Base-by-base conservation (phyloP, 129 eudicot genomes). In the sunflower (Helianthus annuus) region DNA sequence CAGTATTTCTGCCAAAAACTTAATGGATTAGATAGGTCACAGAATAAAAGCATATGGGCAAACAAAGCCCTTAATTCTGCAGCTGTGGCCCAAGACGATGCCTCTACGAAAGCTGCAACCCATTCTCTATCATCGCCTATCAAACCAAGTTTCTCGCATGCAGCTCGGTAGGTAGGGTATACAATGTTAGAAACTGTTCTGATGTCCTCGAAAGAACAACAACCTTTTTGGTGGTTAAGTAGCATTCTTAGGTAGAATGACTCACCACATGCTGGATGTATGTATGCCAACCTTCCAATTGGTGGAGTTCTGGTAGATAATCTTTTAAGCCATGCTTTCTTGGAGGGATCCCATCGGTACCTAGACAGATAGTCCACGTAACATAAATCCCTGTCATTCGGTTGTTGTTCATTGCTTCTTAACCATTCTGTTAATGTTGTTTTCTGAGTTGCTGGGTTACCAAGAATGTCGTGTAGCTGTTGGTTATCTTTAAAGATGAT, bases 121-220 rank as follows among this genome's bases (percentile, higher is more conserved):
- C 66, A 40, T 12, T 71, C 54, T 39, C 19, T 19, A 13, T 71
- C 42, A 8, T 71, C 66, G 5, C 56, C 55, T 17, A 71, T 52
- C 8, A 71, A 7, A 0, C 75, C 75, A 6, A 71, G 14, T 1
- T 6, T 42, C 17, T 71, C 66, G 4, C 75, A 55, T 17, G 75
- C 9, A 0, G 42, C 4, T 13, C 66, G 13, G 24, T 54, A 70
- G 10, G 36, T 70, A 3, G 36, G 36, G 40, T 13, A 52, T 6
- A 12, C 1, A 2, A 38, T 8, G 1, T 17, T 10, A 9, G 14
- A n/a, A 16, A 54, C 53, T 38, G 52, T 70, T 16, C 53, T 16
- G 2, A 54, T 70, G 5, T 70, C 74, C 4, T 10, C 53, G 34
- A 70, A 69, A 10, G 74, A 36, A 7, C 15, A 22, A 10, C 62